Base-by-base conservation (phyloP, 176 grass and related monocot species). In the Zoysia japonica region DNA sequence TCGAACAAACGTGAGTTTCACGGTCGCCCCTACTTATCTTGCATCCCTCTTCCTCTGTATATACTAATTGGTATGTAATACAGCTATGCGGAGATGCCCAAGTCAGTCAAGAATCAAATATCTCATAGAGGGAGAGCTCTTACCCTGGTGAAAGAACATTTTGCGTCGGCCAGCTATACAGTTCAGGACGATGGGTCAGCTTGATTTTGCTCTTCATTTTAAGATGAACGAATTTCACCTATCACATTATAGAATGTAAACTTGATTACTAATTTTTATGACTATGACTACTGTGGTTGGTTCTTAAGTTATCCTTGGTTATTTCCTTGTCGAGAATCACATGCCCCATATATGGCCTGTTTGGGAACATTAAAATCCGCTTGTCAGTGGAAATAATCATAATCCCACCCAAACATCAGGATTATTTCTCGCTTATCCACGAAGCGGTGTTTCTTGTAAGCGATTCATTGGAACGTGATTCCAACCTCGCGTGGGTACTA, bases 11-110 rank as follows among this genome's bases (percentile, higher is more conserved):
- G 96, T 95, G 78, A 87, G 72, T 78, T 12, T 78, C 8, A 35
- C 64, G 16, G 65, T 70, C 42, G 51, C 50, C 61, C 46, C 1
- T 44, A 8, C 9, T 12, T 55, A 53, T 43, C 36, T 14, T 36
- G 47, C 9, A 49, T 51, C 49, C 50, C 46, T 56, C 19, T 54
- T 64, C 13, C 72, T 49, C 13, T 73, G 36, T 78, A 35, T 40
- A 71, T 76, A 3, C 17, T 57, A 49, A 80, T 44, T 45, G 9
- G 43, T 50, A 38, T 72, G 37, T 89, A 46, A 67, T 78, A 43
- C 72, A 99, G 96, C 16, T 99, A 99, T 54, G 96, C 96, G 82
- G 92, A 95, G 78, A 93, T 95, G 86, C 84, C 92, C 47, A 99
- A 99, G 70, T 79, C 93, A 67, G 90, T 88, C 77, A 99, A 96